phyloP scores from a whole-genome alignment of 2,329 filamentous ascomycete species.

The Pseudogymnoascus sp. region DNA sequence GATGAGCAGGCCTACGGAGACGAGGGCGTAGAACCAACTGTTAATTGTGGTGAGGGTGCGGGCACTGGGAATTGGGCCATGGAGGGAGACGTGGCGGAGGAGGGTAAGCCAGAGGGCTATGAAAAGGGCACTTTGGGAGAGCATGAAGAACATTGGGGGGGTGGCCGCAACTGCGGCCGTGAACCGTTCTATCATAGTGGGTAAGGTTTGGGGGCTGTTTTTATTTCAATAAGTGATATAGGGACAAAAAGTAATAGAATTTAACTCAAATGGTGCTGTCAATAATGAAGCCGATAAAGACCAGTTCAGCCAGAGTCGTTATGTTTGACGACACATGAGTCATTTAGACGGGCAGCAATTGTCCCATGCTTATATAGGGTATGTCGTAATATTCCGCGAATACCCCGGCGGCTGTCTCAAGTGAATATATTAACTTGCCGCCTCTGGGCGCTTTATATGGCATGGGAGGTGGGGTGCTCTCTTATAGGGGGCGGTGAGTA shows the following conservation, averaged over 20 bases:
- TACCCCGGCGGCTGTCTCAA: background rate
- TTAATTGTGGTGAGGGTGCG: background rate
- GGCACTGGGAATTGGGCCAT: background rate
- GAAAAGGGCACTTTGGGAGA: background rate
- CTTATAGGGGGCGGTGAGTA: background rate
- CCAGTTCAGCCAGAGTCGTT: background rate
- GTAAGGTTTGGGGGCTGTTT: background rate
- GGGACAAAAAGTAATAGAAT: background rate
- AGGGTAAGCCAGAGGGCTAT: background rate
- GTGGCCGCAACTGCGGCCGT: background rate
- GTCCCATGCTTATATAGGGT: background rate
- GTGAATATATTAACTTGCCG: background rate
- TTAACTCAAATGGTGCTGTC: background rate
- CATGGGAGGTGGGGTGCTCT: too few relatives aligned
- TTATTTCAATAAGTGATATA: background rate
- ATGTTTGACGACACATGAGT: background rate
- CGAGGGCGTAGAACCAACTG: background rate
- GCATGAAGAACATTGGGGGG: background rate
- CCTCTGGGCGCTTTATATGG: background rate
- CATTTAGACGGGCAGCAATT: background rate
- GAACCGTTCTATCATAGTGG: background rate
- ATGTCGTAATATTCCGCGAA: background rate
- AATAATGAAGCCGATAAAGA: background rate
- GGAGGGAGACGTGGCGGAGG: background rate
- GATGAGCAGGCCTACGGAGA: constrained; percentile 1